Base-by-base conservation (phyloP, 1,284 basidiomycete genomes). In the Puccinia polysora region DNA sequence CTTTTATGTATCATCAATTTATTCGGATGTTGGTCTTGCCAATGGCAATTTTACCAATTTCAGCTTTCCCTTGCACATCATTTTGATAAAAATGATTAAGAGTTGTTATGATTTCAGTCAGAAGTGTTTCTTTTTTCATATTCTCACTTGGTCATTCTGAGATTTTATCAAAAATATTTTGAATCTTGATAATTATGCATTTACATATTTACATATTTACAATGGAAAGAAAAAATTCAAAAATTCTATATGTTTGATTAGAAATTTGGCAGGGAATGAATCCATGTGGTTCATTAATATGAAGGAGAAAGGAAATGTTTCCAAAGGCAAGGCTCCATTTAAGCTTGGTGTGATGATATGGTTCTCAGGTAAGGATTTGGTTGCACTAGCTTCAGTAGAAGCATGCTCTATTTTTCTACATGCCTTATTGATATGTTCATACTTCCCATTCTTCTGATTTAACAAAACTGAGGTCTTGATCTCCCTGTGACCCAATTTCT, bases 281-380 rank as follows among this genome's bases (percentile, higher is more conserved):
- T 49, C 32, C 10, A 45, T n/a, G 34, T 72, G 69, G 69, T 72
- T 53, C 53, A 49, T 72, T 20, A 60, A 72, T 25, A 63, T 72
- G 60, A 72, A 64, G 59, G 53, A 64, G 40, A 72, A 47, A 20
- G 69, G 69, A 7, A 59, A 49, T 14, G 69, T 72, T 6, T 59
- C 58, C 6, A 72, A 72, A 23, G 69, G 69, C 10, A 63, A 64
- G 32, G 59, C 69, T 10, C 69, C 69, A 4, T 62, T 55, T 36
- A 72, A 72, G 40, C 69, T 60, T 2, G 69, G 64, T 43, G 69
- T 72, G 1, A 63, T 60, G 20, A 63, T 72, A 38, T 72, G 59
- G 69, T 72, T 59, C 56, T 72, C 59, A 40, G 69, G 64, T 45
- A 25, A 38, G 7, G 69, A 72, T 40, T 53, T 72, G 25, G 60